A percentile compares a stretch with the other conserved stretches of the same genome.
phyloP scores from a whole-genome alignment of 306 rosid species.

The cucumber (Cucumis sativus) region Cucumber_9930_V3 NC_026655.2:5333001-5333500 shows the following conservation, averaged over 20 bases:
- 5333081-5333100: background rate
- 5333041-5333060: background rate
- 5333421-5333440: background rate
- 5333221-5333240: background rate
- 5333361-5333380: background rate
- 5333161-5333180: background rate
- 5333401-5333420: background rate
- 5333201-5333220: background rate
- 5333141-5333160: background rate
- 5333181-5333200: background rate
- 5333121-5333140: background rate
- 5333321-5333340: background rate
- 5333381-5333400: background rate
- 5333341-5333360: no score
- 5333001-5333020: conserved; percentile 26
- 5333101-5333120: background rate
- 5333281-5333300: background rate
- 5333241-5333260: background rate
- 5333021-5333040: background rate
- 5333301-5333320: background rate
- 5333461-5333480: background rate
- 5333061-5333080: background rate
- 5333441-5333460: background rate
- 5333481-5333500: background rate
- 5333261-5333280: background rate